These are phyloP conservation scores for Aureobasidium zeae DNA, from an alignment of 2,329 filamentous ascomycete species.

Conservation along the genomic window DNA sequence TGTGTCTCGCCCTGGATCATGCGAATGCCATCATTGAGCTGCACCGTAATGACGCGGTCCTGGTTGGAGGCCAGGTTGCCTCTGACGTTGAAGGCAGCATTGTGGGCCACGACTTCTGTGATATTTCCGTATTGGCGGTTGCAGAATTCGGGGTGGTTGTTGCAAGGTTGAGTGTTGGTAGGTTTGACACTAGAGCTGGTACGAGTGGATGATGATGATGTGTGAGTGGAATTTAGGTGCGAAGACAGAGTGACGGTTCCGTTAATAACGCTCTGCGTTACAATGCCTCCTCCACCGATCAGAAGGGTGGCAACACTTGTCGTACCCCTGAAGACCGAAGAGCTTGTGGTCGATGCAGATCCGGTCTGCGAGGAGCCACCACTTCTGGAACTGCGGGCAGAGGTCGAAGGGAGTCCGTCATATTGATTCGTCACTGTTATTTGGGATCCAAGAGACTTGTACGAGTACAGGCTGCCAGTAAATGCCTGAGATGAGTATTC, in stretches of 20 bases:
- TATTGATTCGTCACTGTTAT: slow-evolving; percentile 14
- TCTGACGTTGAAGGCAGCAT: slow-evolving; percentile 63
- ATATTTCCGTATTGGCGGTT: slow-evolving; percentile 69
- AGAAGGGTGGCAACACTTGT: slow-evolving; percentile 17
- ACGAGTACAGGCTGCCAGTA: slow-evolving; percentile 10
- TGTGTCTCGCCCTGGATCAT: slow-evolving; percentile 56
- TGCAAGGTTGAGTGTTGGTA: slow-evolving; percentile 70
- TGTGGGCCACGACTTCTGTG: slow-evolving; percentile 68
- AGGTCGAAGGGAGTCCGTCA: neutral
- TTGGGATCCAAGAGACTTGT: slow-evolving; percentile 5
- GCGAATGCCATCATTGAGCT: slow-evolving; percentile 68
- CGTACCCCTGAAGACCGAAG: slow-evolving; percentile 13
- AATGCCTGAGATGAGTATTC: neutral
- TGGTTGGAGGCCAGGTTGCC: slow-evolving; percentile 73
- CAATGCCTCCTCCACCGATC: slow-evolving; percentile 17
- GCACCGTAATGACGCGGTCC: slow-evolving; percentile 53
- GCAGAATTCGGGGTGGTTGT: slow-evolving; percentile 65
- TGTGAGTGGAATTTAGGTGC: slow-evolving; percentile 35
- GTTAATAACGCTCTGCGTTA: slow-evolving; percentile 17
- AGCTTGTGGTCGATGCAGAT: slow-evolving; percentile 17
- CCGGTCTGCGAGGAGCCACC: neutral
- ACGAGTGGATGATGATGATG: slow-evolving; percentile 27
- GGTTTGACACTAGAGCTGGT: slow-evolving; percentile 30
- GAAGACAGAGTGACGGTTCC: slow-evolving; percentile 29
- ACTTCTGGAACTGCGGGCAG: neutral